phyloP scores from a whole-genome alignment of 148 eudicot genomes.

The Chenopodium suecicum region DNA sequence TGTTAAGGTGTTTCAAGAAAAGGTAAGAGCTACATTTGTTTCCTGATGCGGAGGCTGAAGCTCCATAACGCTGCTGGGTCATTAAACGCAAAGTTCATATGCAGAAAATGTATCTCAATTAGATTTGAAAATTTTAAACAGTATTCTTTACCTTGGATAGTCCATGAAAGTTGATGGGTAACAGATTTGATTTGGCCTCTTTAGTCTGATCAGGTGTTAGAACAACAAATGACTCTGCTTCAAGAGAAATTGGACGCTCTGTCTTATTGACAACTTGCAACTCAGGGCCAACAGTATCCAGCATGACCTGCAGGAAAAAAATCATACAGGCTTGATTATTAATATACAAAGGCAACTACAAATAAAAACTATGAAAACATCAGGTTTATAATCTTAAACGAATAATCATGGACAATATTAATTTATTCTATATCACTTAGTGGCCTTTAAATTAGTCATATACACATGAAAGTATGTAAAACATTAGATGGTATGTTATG shows the following conservation, averaged over 20 bases:
- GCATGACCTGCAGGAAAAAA: conserved; percentile 53
- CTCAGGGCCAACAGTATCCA: conserved; percentile 84
- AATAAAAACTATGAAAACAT: too few relatives aligned
- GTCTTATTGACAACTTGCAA: conserved; percentile 67
- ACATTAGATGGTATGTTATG: too few relatives aligned
- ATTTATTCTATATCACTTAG: too few relatives aligned
- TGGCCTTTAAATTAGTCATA: too few relatives aligned
- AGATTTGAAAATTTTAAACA: neutral
- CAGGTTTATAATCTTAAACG: too few relatives aligned
- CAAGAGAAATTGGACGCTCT: conserved; percentile 53
- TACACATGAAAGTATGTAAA: too few relatives aligned
- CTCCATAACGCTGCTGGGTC: neutral
- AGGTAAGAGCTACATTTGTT: too few relatives aligned
- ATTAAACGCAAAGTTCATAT: neutral
- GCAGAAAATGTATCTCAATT: neutral
- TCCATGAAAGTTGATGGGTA: conserved; percentile 71
- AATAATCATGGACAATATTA: too few relatives aligned
- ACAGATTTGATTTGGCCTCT: conserved; percentile 59
- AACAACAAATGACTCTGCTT: conserved; percentile 48
- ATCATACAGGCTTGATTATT: neutral
- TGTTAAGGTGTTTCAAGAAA: neutral
- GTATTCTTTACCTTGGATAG: conserved; percentile 41
- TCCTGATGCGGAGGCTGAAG: neutral
- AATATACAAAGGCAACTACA: too few relatives aligned
- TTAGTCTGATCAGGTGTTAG: conserved; percentile 62